Evolutionary conservation across 768 basidiomycete species (phyloP).

Genomic region (Termitomyces sp.): DNA sequence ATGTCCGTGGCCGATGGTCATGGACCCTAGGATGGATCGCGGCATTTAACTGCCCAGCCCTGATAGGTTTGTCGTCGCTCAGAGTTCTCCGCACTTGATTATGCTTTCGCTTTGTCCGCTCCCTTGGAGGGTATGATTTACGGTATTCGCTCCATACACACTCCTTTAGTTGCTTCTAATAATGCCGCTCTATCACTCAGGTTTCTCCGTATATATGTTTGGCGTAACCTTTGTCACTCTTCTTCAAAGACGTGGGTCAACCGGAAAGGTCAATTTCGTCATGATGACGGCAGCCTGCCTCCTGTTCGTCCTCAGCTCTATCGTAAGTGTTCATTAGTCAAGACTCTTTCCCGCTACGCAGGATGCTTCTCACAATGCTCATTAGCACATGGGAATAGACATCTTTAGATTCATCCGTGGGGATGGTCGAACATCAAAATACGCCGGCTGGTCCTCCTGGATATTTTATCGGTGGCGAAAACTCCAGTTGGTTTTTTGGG

Average conservation of each 20-base stretch:
- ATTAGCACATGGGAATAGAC: slow-evolving; percentile 2
- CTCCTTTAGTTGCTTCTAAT: background rate
- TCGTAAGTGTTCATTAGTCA: background rate
- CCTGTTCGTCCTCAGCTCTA: background rate
- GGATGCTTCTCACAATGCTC: background rate
- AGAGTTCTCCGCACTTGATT: background rate
- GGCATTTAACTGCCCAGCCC: too few species aligned
- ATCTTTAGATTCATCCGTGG: background rate
- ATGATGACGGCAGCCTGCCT: background rate
- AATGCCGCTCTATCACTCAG: background rate
- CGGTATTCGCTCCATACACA: background rate
- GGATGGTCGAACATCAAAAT: background rate
- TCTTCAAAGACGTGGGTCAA: background rate
- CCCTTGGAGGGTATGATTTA: background rate
- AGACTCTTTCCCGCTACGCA: background rate
- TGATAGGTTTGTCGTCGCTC: too few species aligned
- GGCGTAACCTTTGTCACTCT: background rate
- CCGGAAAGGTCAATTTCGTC: background rate
- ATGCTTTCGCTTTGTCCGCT: background rate
- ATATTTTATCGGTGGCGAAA: background rate
- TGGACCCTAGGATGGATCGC: too few species aligned
- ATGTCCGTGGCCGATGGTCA: too few species aligned
- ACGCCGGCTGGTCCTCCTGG: background rate
- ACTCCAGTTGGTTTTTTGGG: background rate
- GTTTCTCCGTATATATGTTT: background rate